Percentiles rank a stretch among this genome's conserved stretches.
phyloP scores from a whole-genome alignment of 148 eudicot genomes.

The Rhododendron williamsianum region DNA sequence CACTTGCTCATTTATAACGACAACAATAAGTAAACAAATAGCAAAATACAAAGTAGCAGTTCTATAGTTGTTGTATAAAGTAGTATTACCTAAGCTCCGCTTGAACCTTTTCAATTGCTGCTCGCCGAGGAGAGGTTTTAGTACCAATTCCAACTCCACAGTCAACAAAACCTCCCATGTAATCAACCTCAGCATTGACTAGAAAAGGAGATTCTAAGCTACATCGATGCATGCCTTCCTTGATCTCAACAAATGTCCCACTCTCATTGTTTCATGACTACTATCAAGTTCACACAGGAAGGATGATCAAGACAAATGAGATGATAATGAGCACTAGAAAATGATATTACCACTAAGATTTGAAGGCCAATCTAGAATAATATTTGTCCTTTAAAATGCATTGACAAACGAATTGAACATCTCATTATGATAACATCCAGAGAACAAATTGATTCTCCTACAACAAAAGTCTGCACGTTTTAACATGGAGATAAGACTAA shows the following conservation, averaged over 20 bases:
- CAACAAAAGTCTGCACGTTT: neutral
- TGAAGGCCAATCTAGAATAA: neutral
- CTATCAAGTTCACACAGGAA: conserved; percentile 16
- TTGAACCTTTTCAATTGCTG: conserved; percentile 84
- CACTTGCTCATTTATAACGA: conserved; percentile 7
- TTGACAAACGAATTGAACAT: neutral
- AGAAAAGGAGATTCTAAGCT: conserved; percentile 51
- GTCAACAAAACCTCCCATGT: conserved; percentile 96
- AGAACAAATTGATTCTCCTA: neutral
- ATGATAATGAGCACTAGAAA: neutral
- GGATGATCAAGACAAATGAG: conserved; percentile 1
- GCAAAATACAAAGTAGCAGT: neutral
- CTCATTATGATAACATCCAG: neutral
- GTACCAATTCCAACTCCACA: conserved; percentile 63
- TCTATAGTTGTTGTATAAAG: neutral
- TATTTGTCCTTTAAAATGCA: neutral
- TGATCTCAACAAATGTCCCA: conserved; percentile 34
- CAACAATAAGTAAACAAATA: conserved; percentile 1
- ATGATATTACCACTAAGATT: neutral
- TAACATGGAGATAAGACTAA: neutral
- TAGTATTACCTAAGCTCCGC: conserved; percentile 68
- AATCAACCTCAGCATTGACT: conserved; percentile 92
- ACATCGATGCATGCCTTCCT: conserved; percentile 77
- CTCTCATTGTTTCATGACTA: conserved; percentile 38
- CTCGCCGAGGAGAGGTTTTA: conserved; percentile 57